A percentile compares a stretch with the other conserved stretches of the same genome.
phyloP scores from a whole-genome alignment of 2,329 filamentous ascomycete species.

The Chalara sp. region DNA sequence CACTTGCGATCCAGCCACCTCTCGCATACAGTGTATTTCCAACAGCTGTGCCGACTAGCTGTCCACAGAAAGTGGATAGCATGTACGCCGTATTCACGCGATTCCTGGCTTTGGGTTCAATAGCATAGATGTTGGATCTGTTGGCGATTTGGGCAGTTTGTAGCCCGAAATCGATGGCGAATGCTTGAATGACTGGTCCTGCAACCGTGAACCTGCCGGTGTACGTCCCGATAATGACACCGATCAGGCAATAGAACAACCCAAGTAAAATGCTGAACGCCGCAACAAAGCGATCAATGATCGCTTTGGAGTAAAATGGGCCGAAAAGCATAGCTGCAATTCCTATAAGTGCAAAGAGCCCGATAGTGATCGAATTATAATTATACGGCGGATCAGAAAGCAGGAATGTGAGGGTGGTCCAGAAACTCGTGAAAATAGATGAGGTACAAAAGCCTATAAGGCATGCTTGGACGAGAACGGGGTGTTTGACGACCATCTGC shows the following conservation, averaged over 20 bases:
- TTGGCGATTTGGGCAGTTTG: slow-evolving; percentile 73
- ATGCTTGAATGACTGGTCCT: slow-evolving; percentile 66
- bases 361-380: slow-evolving; percentile 62
- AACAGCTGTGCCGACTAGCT: slow-evolving; percentile 62
- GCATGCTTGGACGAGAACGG: slow-evolving; percentile 63
- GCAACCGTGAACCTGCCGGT: slow-evolving; percentile 55
- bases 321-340: slow-evolving; percentile 61
- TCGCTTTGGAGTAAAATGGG: slow-evolving; percentile 61
- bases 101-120: slow-evolving; percentile 66
- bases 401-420: slow-evolving; percentile 75
- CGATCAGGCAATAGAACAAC: slow-evolving; percentile 49
- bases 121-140: slow-evolving; percentile 59
- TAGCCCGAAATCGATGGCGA: slow-evolving; percentile 63
- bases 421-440: slow-evolving; percentile 59
- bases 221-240: slow-evolving; percentile 62
- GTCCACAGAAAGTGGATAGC: slow-evolving; percentile 67
- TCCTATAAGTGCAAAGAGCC: slow-evolving; percentile 73
- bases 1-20: slow-evolving; percentile 49
- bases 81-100: slow-evolving; percentile 79
- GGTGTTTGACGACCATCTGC: slow-evolving; percentile 55
- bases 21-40: slow-evolving; percentile 48
- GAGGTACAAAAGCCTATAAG: slow-evolving; percentile 57
- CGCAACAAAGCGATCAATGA: slow-evolving; percentile 66
- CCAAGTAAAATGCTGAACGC: slow-evolving; percentile 61
- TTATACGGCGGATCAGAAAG: slow-evolving; percentile 63